These are phyloP conservation scores for Nannochloris sp. DNA, from an alignment of 139 green algal species.

Conservation along the genomic window DNA sequence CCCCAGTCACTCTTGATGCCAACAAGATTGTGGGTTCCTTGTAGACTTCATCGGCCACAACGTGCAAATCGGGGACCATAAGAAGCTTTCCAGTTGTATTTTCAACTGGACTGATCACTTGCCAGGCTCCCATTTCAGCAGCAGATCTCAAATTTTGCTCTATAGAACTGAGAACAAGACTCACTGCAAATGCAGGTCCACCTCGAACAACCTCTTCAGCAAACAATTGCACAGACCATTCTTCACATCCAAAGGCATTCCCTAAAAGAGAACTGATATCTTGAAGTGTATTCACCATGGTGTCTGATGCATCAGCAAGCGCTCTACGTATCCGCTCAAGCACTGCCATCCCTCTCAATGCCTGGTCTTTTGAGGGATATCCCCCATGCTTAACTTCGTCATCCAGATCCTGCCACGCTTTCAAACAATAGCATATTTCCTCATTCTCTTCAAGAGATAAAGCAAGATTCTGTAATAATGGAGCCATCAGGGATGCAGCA, in stretches of 20 bases:
- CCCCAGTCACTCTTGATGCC: conserved; percentile 68
- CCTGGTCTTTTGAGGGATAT: conserved; percentile 65
- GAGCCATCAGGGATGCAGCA: conserved; percentile 70
- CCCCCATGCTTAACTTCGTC: conserved; percentile 42
- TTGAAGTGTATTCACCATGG: conserved; percentile 41
- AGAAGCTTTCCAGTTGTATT: conserved; percentile 54
- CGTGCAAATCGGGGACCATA: conserved; percentile 59
- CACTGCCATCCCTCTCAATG: conserved; percentile 73
- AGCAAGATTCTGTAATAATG: conserved; percentile 93
- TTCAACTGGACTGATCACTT: conserved; percentile 72
- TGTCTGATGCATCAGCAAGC: conserved; percentile 54
- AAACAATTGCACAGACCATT: conserved; percentile 87
- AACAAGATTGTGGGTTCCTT: conserved; percentile 74
- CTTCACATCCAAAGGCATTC: conserved; percentile 64
- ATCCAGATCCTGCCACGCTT: conserved; percentile 75
- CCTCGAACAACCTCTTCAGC: conserved; percentile 87
- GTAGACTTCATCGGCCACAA: conserved; percentile 83
- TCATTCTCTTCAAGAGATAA: conserved; percentile 87
- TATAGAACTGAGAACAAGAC: conserved; percentile 57
- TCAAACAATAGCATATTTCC: conserved; percentile 95
- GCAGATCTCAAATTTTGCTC: conserved; percentile 69
- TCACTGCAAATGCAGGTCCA: conserved; percentile 85
- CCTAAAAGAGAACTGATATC: conserved; percentile 50
- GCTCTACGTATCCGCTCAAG: conserved; percentile 78
- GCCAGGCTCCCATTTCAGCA: conserved; percentile 84